These are phyloP conservation scores for Clavispora fructus DNA, from an alignment of 805 yeast species.

Conservation along the genomic window DNA sequence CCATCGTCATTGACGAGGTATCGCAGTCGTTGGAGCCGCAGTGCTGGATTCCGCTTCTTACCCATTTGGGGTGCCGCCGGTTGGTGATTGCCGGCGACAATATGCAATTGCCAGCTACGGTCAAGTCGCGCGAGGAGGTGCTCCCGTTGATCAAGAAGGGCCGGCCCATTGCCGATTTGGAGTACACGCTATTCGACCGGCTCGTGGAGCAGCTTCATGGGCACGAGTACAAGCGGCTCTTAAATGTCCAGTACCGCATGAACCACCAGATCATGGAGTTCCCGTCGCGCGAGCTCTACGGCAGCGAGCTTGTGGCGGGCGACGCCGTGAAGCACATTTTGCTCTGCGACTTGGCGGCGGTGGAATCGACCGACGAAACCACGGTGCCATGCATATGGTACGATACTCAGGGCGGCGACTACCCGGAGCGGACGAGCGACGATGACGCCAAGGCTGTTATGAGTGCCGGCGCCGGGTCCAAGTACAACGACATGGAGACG, in stretches of 20 bases:
- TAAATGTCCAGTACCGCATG: slow-evolving; percentile 87
- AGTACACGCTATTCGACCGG: slow-evolving; percentile 76
- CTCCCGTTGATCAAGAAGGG: slow-evolving; percentile 6
- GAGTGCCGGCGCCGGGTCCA: slow-evolving; percentile 42
- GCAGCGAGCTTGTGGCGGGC: slow-evolving; percentile 57
- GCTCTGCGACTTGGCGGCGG: slow-evolving; percentile 47
- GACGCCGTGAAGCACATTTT: slow-evolving; percentile 47
- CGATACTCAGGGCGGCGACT: slow-evolving; percentile 90
- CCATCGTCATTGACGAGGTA: slow-evolving; percentile 89
- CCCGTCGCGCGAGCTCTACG: slow-evolving; percentile 62
- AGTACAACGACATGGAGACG: slow-evolving; percentile 75
- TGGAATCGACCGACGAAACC: slow-evolving; percentile 50
- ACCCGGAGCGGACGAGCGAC: slow-evolving; percentile 49
- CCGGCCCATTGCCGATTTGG: slow-evolving; percentile 43
- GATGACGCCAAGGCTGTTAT: slow-evolving; percentile 15
- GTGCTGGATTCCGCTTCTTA: slow-evolving; percentile 88
- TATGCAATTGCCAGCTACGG: slow-evolving; percentile 86
- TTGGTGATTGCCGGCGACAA: slow-evolving; percentile 90
- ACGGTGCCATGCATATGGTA: slow-evolving; percentile 64
- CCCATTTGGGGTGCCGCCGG: slow-evolving; percentile 51
- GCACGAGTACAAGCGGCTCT: slow-evolving; percentile 46
- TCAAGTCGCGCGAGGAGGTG: slow-evolving; percentile 46
- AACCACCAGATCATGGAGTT: slow-evolving; percentile 71
- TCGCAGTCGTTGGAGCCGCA: slow-evolving; percentile 93
- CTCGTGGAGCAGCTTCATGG: slow-evolving; percentile 44